Evolutionary conservation across 495 filamentous ascomycete genomes (phyloP).

Genomic region (Aspergillus bertholletiae): DNA sequence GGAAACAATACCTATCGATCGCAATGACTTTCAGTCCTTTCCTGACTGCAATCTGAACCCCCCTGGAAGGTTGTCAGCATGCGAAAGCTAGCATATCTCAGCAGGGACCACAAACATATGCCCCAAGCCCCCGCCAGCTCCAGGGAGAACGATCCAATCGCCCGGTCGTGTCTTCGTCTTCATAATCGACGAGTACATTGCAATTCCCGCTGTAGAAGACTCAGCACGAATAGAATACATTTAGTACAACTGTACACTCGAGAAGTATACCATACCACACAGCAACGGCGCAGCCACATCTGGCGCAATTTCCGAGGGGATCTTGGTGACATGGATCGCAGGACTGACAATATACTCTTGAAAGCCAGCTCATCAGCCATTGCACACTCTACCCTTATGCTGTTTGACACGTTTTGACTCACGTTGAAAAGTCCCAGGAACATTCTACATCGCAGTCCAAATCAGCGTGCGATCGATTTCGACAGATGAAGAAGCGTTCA

Average conservation of each 20-base stretch:
- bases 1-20: conserved; percentile 33
- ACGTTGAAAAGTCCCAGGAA: conserved; percentile 46
- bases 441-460: conserved; percentile 24
- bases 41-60: conserved; percentile 41
- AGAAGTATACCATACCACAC: conserved; percentile 28
- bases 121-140: conserved; percentile 42
- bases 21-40: conserved; percentile 41
- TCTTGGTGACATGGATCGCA: conserved; percentile 37
- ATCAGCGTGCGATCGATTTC: neutral
- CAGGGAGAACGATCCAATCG: conserved; percentile 39
- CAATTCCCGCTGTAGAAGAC: conserved; percentile 31
- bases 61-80: conserved; percentile 20
- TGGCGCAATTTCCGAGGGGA: conserved; percentile 29
- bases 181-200: conserved; percentile 47
- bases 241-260: no score
- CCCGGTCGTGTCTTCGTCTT: conserved; percentile 38
- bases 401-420: no score
- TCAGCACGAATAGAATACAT: neutral
- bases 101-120: conserved; percentile 30
- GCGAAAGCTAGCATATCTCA: neutral
- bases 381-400: no score
- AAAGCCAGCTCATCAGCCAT: no score
- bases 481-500: neutral
- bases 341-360: conserved; percentile 40
- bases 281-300: conserved; percentile 37